phyloP scores from a whole-genome alignment of 352 stramenopile species.

The Peronospora destructor region DNA sequence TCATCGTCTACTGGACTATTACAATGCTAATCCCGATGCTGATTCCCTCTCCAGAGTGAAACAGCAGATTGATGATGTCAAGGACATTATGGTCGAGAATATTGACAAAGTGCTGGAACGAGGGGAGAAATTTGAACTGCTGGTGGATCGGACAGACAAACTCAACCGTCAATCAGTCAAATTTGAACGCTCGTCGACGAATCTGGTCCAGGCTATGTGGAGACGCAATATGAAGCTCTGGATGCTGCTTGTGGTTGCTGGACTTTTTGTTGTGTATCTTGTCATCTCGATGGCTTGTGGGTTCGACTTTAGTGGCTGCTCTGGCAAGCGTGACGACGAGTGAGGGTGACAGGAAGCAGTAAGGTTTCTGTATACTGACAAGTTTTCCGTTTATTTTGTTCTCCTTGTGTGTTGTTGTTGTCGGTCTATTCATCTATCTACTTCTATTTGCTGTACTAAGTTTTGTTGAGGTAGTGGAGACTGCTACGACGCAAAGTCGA shows the following conservation, averaged over 20 bases:
- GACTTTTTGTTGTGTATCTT: conserved; percentile 81
- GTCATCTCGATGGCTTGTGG: conserved; percentile 84
- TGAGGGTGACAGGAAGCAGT: conserved; percentile 11
- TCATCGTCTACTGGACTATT: conserved; percentile 82
- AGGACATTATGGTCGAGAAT: conserved; percentile 98
- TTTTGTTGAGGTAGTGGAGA: background rate
- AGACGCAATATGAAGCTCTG: conserved; percentile 86
- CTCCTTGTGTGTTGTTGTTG: conserved; percentile 1
- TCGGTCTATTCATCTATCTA: conserved; percentile 25
- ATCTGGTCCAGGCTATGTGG: conserved; percentile 86
- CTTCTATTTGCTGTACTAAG: conserved; percentile 15
- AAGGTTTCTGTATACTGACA: conserved; percentile 2
- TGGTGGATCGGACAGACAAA: conserved; percentile 90
- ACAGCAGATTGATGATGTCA: conserved; percentile 96
- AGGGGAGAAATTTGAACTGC: conserved; percentile 97
- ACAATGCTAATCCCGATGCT: conserved; percentile 84
- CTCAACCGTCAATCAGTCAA: conserved; percentile 95
- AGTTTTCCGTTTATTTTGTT: background rate
- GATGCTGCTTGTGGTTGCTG: conserved; percentile 65
- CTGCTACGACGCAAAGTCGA: conserved; percentile 56
- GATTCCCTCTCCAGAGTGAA: conserved; percentile 91
- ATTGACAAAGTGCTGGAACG: conserved; percentile 98
- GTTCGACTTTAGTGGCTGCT: conserved; percentile 77
- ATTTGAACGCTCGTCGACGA: conserved; percentile 90
- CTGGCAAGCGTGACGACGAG: conserved; percentile 41